These are phyloP conservation scores for Ogataea trehaloabstinens DNA, from an alignment of 805 yeast species.

Conservation along the genomic window DNA sequence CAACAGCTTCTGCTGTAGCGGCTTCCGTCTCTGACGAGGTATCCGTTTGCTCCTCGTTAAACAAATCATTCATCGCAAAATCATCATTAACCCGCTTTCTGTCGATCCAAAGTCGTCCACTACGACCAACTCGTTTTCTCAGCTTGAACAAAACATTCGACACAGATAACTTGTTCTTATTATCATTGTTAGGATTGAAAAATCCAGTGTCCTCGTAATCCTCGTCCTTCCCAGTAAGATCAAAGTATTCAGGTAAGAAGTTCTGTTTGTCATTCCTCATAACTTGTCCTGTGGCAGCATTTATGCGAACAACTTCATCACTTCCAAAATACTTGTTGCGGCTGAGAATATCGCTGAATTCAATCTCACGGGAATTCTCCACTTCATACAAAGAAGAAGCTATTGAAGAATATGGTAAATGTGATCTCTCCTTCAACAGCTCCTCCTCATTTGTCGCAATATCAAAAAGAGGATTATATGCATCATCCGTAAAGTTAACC, in stretches of 20 bases:
- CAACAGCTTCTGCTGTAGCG: constrained; percentile 4
- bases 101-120: constrained; percentile 70
- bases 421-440: constrained; percentile 49
- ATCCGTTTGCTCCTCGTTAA: no score
- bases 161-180: constrained; percentile 26
- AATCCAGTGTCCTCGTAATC: constrained; percentile 22
- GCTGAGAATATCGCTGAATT: constrained; percentile 42
- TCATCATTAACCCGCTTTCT: constrained; percentile 48
- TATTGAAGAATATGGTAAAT: constrained; percentile 79
- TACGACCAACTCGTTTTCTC: constrained; percentile 74
- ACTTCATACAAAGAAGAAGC: constrained; percentile 66
- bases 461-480: constrained; percentile 76
- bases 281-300: constrained; percentile 50
- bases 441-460: constrained; percentile 52
- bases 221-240: constrained; percentile 29
- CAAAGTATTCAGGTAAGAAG: constrained; percentile 43
- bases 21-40: no score
- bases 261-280: constrained; percentile 39
- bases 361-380: constrained; percentile 56
- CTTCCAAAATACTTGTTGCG: constrained; percentile 39
- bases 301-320: constrained; percentile 34
- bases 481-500: constrained; percentile 84
- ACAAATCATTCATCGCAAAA: constrained; percentile 11
- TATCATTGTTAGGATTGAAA: constrained; percentile 15
- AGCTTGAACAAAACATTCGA: constrained; percentile 57